Percentiles rank a stretch among this genome's conserved stretches.
phyloP scores from a whole-genome alignment of 2,329 filamentous ascomycete species.

The Ophiocordyceps camponoti-leonardi region DNA sequence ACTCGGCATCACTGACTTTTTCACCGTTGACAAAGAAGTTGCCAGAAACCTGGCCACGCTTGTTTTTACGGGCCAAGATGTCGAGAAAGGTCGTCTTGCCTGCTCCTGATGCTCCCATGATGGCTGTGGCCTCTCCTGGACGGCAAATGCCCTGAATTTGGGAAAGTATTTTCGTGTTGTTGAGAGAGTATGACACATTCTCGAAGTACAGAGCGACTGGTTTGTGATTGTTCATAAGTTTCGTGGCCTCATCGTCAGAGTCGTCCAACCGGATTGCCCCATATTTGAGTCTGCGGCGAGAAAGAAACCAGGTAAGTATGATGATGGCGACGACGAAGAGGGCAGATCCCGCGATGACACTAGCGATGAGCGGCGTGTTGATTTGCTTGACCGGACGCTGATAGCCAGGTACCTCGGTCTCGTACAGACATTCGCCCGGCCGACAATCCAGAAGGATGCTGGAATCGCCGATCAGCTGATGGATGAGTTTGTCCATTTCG shows the following conservation, averaged over 20 bases:
- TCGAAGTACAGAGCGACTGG: slow-evolving; percentile 79
- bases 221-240: slow-evolving; percentile 82
- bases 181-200: slow-evolving; percentile 71
- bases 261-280: slow-evolving; percentile 73
- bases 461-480: slow-evolving; percentile 73
- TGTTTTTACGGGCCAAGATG: slow-evolving; percentile 92
- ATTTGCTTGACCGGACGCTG: slow-evolving; percentile 78
- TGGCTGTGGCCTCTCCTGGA: slow-evolving; percentile 88
- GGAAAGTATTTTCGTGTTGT: slow-evolving; percentile 71
- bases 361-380: slow-evolving; percentile 90
- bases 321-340: slow-evolving; percentile 83
- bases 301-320: slow-evolving; percentile 72
- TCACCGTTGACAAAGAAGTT: slow-evolving; percentile 90
- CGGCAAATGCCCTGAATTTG: slow-evolving; percentile 74
- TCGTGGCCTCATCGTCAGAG: slow-evolving; percentile 71
- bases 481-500: slow-evolving; percentile 81
- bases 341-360: slow-evolving; percentile 72
- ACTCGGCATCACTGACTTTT: slow-evolving; percentile 68
- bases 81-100: slow-evolving; percentile 96
- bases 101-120: slow-evolving; percentile 95
- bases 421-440: slow-evolving; percentile 83
- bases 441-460: slow-evolving; percentile 73
- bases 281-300: slow-evolving; percentile 52
- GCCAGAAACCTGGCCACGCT: slow-evolving; percentile 61
- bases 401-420: slow-evolving; percentile 86